phyloP scores from a whole-genome alignment of 305 asterid species.

The Solanum chacoense region DNA sequence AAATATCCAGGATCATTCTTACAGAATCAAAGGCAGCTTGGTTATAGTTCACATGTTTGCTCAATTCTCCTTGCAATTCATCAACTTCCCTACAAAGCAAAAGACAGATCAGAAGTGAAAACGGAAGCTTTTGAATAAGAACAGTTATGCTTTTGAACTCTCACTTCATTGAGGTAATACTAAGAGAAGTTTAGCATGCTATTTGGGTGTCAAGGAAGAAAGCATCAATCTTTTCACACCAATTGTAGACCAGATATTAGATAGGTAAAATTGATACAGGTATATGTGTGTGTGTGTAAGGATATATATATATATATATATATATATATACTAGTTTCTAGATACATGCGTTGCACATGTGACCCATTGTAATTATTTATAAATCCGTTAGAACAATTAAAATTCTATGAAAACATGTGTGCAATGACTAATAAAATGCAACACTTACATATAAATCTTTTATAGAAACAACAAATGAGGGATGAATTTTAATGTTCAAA shows the following conservation, averaged over 20 bases:
- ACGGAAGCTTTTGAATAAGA: not conserved
- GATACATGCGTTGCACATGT: not conserved
- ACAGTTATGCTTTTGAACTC: not conserved
- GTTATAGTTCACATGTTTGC: slow-evolving; percentile 24
- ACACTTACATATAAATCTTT: not conserved
- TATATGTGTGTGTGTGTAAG: no score
- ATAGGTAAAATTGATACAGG: not conserved
- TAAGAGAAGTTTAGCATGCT: not conserved
- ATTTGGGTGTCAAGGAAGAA: not conserved
- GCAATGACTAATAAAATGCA: not conserved
- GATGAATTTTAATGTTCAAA: not conserved
- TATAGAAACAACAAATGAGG: not conserved
- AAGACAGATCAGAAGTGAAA: not conserved
- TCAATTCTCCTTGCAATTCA: slow-evolving; percentile 30
- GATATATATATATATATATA: no score
- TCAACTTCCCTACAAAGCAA: slow-evolving; percentile 34
- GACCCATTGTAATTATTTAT: not conserved
- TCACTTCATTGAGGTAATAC: not conserved
- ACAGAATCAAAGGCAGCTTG: slow-evolving; percentile 31
- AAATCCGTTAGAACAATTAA: not conserved
- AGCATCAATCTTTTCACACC: not conserved
- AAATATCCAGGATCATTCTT: slow-evolving; percentile 16
- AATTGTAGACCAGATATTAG: not conserved
- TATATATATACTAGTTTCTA: not conserved
- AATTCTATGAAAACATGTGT: not conserved